phyloP scores from a whole-genome alignment of 2,329 filamentous ascomycete genomes.

The Talaromyces sp. region DNA sequence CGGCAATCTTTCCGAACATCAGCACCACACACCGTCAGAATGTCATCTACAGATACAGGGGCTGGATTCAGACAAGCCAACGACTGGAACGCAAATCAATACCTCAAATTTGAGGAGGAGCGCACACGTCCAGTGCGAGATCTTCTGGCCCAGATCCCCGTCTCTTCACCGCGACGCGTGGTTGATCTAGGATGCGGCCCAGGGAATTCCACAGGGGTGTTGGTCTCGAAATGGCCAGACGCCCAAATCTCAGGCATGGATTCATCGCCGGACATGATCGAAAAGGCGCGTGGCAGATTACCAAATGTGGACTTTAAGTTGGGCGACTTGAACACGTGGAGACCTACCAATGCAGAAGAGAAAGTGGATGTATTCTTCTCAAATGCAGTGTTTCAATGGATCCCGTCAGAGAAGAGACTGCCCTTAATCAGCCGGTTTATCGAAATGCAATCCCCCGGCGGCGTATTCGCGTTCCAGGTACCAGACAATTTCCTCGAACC shows the following conservation, averaged over 20 bases:
- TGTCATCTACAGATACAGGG: conserved; percentile 10
- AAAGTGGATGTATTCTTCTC: conserved; percentile 51
- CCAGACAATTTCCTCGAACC: conserved; percentile 53
- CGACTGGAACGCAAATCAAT: conserved; percentile 59
- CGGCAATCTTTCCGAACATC: conserved; percentile 11
- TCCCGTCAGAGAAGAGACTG: conserved; percentile 35
- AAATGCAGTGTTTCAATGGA: conserved; percentile 62
- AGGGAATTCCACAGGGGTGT: conserved; percentile 56
- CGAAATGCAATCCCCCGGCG: conserved; percentile 41
- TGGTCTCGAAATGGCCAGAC: conserved; percentile 49
- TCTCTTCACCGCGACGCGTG: conserved; percentile 45
- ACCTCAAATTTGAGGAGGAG: conserved; percentile 56
- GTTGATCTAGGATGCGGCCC: conserved; percentile 62
- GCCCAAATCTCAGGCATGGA: conserved; percentile 55
- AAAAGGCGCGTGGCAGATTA: conserved; percentile 44
- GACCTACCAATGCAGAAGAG: conserved; percentile 26
- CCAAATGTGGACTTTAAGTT: conserved; percentile 48
- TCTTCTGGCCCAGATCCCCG: conserved; percentile 50
- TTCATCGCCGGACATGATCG: conserved; percentile 57
- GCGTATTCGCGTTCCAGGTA: conserved; percentile 56
- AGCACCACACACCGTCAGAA: not conserved
- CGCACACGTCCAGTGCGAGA: conserved; percentile 56
- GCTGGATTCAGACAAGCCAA: conserved; percentile 14
- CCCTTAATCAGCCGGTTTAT: conserved; percentile 53
- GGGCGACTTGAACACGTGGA: conserved; percentile 49